Evolutionary conservation across 2,329 filamentous ascomycete genomes (phyloP).

Genomic region (Aureobasidium sp.): DNA sequence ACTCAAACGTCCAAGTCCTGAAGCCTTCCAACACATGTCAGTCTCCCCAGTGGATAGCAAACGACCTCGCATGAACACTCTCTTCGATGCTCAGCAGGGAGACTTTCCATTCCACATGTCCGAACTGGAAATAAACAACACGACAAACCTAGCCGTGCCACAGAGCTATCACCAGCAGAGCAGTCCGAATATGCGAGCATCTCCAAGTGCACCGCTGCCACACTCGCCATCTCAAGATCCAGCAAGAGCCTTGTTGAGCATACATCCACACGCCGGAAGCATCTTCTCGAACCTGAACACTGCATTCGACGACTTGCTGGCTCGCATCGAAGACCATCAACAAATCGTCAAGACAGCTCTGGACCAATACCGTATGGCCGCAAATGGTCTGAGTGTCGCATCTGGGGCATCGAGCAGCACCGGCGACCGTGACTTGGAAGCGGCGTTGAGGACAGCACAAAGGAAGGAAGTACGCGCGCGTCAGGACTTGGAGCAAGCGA

Average conservation of each 20-base stretch:
- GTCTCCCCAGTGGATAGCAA: not conserved
- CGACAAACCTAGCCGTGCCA: not conserved
- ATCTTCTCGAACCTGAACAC: not conserved
- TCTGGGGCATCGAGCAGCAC: not conserved
- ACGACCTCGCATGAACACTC: not conserved
- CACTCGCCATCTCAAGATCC: not conserved
- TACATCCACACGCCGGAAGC: not conserved
- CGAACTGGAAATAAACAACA: not conserved
- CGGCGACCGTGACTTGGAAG: not conserved
- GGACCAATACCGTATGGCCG: not conserved
- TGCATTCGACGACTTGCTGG: not conserved
- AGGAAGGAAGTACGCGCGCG: not conserved
- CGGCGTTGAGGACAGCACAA: not conserved
- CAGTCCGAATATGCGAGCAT: not conserved
- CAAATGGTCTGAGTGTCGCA: not conserved
- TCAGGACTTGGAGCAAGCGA: slow-evolving; percentile 1
- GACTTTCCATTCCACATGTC: not conserved
- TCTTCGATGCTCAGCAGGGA: not conserved
- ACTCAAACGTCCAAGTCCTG: slow-evolving; percentile 3
- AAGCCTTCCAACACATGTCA: not conserved
- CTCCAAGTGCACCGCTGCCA: not conserved
- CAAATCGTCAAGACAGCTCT: not conserved
- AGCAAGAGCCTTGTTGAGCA: not conserved
- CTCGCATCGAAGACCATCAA: not conserved
- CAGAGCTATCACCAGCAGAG: not conserved